phyloP scores from a whole-genome alignment of 2,329 filamentous ascomycete genomes.

The Xylaria digitata region DNA sequence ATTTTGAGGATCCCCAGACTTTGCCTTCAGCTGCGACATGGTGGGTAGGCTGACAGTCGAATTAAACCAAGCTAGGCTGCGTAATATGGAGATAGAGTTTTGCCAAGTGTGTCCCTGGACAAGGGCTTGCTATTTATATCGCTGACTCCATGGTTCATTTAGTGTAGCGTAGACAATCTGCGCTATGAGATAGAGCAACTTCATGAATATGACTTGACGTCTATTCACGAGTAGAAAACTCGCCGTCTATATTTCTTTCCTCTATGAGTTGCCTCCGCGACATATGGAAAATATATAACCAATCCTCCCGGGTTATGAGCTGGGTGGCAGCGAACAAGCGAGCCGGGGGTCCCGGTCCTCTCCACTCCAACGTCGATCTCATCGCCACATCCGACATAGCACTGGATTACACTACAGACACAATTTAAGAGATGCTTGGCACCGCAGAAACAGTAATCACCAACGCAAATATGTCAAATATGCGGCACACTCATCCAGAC shows the following conservation, averaged over 20 bases:
- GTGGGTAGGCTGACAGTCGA: conserved; percentile 1
- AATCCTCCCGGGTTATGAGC: not conserved
- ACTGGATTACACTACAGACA: not conserved
- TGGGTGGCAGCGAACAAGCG: conserved; percentile 13
- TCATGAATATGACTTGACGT: not conserved
- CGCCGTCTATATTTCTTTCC: not conserved
- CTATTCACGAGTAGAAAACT: not conserved
- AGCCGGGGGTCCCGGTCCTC: conserved; percentile 12
- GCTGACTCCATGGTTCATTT: conserved; percentile 13
- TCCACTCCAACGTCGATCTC: conserved; percentile 21
- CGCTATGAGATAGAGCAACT: not conserved
- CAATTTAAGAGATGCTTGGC: conserved; percentile 28
- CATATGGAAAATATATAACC: not conserved
- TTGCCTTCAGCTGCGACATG: conserved; percentile 19
- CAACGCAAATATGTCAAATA: conserved; percentile 25
- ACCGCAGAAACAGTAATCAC: conserved; percentile 27
- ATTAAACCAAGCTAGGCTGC: not conserved
- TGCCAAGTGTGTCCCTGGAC: conserved; percentile 2
- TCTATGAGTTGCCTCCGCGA: not conserved
- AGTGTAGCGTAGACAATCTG: not conserved
- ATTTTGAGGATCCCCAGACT: conserved; percentile 5
- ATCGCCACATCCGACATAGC: conserved; percentile 2
- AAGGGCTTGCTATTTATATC: conserved; percentile 27
- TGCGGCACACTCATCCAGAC: conserved; percentile 6
- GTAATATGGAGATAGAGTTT: conserved; percentile 15